Base-by-base conservation (phyloP, 2,329 filamentous ascomycete species). In the Thielaviopsis musarum region DNA sequence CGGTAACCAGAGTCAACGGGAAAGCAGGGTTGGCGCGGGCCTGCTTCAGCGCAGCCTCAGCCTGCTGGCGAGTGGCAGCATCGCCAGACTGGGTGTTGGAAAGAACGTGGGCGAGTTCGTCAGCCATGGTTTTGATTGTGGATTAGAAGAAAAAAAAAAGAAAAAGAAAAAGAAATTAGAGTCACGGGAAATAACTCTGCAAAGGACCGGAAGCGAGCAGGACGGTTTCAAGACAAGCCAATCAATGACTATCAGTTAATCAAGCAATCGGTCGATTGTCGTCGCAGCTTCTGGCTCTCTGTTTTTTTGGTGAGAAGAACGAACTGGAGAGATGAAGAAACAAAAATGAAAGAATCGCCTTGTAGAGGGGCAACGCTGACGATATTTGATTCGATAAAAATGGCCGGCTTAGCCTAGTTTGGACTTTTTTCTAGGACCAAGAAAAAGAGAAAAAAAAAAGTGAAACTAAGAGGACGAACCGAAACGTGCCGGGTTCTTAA, bases 91-190 rank as follows among this genome's bases (percentile, higher is more conserved):
- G 89, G 56, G 91, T 95, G 72, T 90, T 88, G 67, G 85, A 82
- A 64, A 98, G 84, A 70, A 97, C 80, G 72, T 85, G 84, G 66
- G 93, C 84, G 71, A 98, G 82, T 77, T 95, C 85, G 74, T 94
- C 85, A 80, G 95, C 91, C 90, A 95, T 95, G 67, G 63, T 59
- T 52, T 55, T 57, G 19, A 21, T n/a, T 54, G 26, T 13, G 15
- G 49, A 38, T 41, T 53, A 55, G 17, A 38, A 30, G 17, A 21
- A 52, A 34, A 17, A 30, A 53, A 53, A 17, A 45, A 21, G 21
- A 55, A 17, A 17, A 34, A 34, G 9, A 7, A 7, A 34, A 34
- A 34, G 10, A 34, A 34, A 34, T 5, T 34, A 34, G 30, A 34
- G 30, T 34, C 30, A 34, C 30, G 9, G 2, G 22, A 28, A 55